These are phyloP conservation scores for Marasmius tenuissimus DNA, from an alignment of 1,284 basidiomycete species.

Conservation along the genomic window DNA sequence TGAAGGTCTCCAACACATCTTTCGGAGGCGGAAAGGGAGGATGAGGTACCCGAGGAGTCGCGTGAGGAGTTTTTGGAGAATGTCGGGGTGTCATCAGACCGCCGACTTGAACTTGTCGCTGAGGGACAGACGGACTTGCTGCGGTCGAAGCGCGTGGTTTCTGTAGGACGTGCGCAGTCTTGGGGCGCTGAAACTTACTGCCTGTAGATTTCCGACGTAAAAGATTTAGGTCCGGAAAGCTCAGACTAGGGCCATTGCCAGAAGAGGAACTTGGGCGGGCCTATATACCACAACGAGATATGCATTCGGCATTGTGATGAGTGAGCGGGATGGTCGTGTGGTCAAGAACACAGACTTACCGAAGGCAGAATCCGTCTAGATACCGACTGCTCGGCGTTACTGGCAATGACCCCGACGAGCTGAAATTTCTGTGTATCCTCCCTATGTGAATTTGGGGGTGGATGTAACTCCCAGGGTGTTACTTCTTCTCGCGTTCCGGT, in stretches of 20 bases:
- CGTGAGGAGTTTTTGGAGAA: background rate
- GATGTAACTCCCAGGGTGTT: slow-evolving; percentile 39
- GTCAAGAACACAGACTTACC: background rate
- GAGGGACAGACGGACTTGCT: slow-evolving; percentile 20
- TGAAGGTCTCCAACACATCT: background rate
- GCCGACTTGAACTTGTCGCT: slow-evolving; percentile 1
- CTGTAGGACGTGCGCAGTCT: slow-evolving; percentile 7
- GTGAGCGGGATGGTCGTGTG: background rate
- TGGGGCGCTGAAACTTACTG: slow-evolving; percentile 7
- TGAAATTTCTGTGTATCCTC: slow-evolving; percentile 7
- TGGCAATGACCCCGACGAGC: background rate
- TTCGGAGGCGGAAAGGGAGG: too few species aligned
- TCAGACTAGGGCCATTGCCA: slow-evolving; percentile 7
- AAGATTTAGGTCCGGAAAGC: slow-evolving; percentile 11
- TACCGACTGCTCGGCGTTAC: background rate
- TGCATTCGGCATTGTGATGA: background rate
- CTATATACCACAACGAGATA: background rate
- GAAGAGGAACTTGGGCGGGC: slow-evolving; percentile 10
- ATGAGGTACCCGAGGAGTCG: background rate
- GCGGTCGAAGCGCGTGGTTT: slow-evolving; percentile 5
- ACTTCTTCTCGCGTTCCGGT: slow-evolving; percentile 31
- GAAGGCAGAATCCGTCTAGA: background rate
- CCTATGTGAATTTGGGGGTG: slow-evolving; percentile 21
- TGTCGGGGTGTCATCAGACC: background rate
- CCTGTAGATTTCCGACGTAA: slow-evolving; percentile 18